A percentile compares a stretch with the other conserved stretches of the same genome.
Evolutionary conservation across 192 early-diverging fungal genomes (phyloP).

Genomic region (Thamnidium elegans): DNA sequence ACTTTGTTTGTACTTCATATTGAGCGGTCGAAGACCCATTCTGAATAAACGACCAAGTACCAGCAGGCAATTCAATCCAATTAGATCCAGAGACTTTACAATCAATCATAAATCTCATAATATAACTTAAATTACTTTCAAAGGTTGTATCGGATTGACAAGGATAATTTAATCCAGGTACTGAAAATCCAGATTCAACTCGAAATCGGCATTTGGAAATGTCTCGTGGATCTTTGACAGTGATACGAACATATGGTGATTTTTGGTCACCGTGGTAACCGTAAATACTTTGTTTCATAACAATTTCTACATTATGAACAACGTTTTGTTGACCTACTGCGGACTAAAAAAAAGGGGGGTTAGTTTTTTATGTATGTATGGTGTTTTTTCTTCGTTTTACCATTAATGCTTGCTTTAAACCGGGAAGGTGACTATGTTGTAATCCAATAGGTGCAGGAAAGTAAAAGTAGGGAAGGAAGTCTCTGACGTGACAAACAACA

Average conservation of each 20-base stretch:
- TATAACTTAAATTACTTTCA: conserved; percentile 88
- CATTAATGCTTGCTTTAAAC: conserved; percentile 50
- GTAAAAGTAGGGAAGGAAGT: conserved; percentile 94
- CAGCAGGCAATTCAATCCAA: conserved; percentile 88
- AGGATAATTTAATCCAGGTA: conserved; percentile 47
- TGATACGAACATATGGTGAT: conserved; percentile 78
- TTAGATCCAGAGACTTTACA: conserved; percentile 76
- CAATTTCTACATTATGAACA: conserved; percentile 66
- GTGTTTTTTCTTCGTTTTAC: conserved; percentile 32
- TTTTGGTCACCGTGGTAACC: conserved; percentile 84
- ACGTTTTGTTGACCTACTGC: conserved; percentile 31
- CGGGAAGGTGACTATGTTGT: conserved; percentile 53
- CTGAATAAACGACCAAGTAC: conserved; percentile 60
- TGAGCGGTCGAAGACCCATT: conserved; percentile 61
- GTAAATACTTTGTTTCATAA: conserved; percentile 77
- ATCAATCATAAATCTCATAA: conserved; percentile 96
- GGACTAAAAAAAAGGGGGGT: conserved; percentile 29
- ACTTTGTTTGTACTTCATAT: conserved; percentile 78
- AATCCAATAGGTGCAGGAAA: conserved; percentile 85
- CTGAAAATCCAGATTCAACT: conserved; percentile 52
- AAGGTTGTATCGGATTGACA: conserved; percentile 57
- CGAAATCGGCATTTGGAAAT: conserved; percentile 31
- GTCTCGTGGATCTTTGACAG: conserved; percentile 55
- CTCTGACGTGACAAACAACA: conserved; percentile 86
- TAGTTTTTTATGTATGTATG: conserved; percentile 35